Conservation (phyloP, 2,329 filamentous ascomycete species). For the Colletotrichum trifolii region DNA sequence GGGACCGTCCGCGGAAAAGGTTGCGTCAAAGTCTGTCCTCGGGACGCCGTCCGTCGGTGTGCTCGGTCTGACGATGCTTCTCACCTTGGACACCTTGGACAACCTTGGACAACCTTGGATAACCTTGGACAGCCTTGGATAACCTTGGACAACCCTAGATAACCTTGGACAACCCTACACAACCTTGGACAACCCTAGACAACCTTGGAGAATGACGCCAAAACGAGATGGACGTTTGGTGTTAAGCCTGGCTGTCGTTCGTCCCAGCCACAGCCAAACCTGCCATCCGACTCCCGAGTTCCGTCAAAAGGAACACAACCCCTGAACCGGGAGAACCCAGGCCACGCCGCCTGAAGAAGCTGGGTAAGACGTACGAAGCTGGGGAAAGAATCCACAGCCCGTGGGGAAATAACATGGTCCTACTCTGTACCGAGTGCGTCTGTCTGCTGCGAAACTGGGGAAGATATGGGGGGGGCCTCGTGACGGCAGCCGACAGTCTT, state of each 20-base stretch:
- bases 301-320: not conserved
- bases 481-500: not conserved
- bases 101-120: too few species aligned
- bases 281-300: conserved; percentile 36
- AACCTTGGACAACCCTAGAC: too few species aligned
- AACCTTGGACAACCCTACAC: too few species aligned
- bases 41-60: conserved; percentile 16
- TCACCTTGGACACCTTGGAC: too few species aligned
- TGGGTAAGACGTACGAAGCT: conserved; percentile 4
- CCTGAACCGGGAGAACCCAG: too few species aligned
- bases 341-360: not conserved
- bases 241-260: conserved; percentile 8
- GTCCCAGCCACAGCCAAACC: not conserved
- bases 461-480: conserved; percentile 17
- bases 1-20: conserved; percentile 15
- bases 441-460: conserved; percentile 15
- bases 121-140: too few species aligned
- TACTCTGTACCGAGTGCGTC: not conserved
- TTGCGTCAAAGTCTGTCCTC: not conserved
- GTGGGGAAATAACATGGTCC: conserved; percentile 23
- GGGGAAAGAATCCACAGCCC: conserved; percentile 26
- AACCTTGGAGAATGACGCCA: too few species aligned
- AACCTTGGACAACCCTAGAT: too few species aligned
- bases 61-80: too few species aligned
- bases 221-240: not conserved